These are phyloP conservation scores for Pittosporum tobira DNA, from an alignment of 129 eudicot genomes.

Conservation along the genomic window DNA sequence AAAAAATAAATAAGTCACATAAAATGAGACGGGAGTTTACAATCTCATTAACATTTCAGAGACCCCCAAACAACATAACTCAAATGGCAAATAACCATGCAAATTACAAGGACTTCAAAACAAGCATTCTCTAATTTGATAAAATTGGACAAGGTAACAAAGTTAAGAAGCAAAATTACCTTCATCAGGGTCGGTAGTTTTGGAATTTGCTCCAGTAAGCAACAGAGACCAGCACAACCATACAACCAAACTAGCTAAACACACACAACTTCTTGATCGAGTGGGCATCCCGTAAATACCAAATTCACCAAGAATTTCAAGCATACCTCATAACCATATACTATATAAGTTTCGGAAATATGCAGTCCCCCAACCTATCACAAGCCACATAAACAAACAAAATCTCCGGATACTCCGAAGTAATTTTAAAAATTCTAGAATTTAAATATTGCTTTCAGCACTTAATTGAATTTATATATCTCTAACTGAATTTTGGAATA, in stretches of 20 bases:
- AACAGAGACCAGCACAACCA: conserved; percentile 29
- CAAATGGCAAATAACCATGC: not conserved
- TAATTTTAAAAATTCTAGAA: not conserved
- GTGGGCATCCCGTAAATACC: conserved; percentile 23
- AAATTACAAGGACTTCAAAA: not conserved
- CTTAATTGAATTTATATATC: not conserved
- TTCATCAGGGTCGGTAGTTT: conserved; percentile 54
- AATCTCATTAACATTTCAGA: not conserved
- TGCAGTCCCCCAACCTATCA: conserved; percentile 20
- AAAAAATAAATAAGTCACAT: not conserved
- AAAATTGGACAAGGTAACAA: not conserved
- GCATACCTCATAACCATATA: conserved; percentile 18
- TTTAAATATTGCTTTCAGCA: too few relatives aligned
- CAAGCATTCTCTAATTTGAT: too few relatives aligned
- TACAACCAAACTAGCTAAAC: conserved; percentile 19
- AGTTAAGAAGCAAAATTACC: conserved; percentile 25
- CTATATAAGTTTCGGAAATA: conserved; percentile 2
- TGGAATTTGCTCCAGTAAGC: conserved; percentile 35
- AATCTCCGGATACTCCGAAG: not conserved
- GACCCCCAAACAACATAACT: not conserved
- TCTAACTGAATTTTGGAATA: not conserved
- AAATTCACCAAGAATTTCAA: conserved; percentile 17
- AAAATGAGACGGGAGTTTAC: not conserved
- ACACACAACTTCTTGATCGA: conserved; percentile 12
- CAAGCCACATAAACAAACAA: conserved; percentile 15